Conservation (phyloP, 352 stramenopile species). For the Pythium pyrilobum region DNA sequence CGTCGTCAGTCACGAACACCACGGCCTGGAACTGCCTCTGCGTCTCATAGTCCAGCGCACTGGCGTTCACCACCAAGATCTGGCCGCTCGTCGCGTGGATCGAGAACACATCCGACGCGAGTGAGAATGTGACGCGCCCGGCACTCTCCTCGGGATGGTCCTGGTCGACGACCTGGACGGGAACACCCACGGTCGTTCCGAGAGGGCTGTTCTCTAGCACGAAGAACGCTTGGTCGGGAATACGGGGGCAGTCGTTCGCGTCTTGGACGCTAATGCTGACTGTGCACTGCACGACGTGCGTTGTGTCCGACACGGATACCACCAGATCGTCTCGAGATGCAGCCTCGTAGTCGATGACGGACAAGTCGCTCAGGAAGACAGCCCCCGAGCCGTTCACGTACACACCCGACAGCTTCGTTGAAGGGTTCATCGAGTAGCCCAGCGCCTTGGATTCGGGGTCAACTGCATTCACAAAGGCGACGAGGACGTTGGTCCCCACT, state of each 20-base stretch:
- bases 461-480: slow-evolving; percentile 8
- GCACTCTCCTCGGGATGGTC: slow-evolving; percentile 17
- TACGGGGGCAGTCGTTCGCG: slow-evolving; percentile 43
- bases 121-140: slow-evolving; percentile 13
- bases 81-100: slow-evolving; percentile 19
- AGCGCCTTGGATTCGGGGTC: slow-evolving; percentile 20
- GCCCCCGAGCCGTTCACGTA: slow-evolving; percentile 10
- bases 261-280: slow-evolving; percentile 31
- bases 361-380: slow-evolving; percentile 16
- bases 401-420: neutral
- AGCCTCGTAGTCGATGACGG: slow-evolving; percentile 26
- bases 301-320: slow-evolving; percentile 15
- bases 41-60: slow-evolving; percentile 16
- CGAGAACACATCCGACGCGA: slow-evolving; percentile 1
- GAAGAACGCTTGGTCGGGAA: slow-evolving; percentile 22
- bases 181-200: slow-evolving; percentile 23
- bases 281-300: slow-evolving; percentile 25
- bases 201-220: slow-evolving; percentile 37
- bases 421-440: neutral
- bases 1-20: slow-evolving; percentile 21
- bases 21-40: neutral
- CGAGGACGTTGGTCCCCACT: slow-evolving; percentile 3
- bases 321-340: slow-evolving; percentile 4
- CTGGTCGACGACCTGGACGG: slow-evolving; percentile 16
- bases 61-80: slow-evolving; percentile 3